Base-by-base conservation (phyloP, 352 stramenopile species). In the Phytophthora sp. region DNA sequence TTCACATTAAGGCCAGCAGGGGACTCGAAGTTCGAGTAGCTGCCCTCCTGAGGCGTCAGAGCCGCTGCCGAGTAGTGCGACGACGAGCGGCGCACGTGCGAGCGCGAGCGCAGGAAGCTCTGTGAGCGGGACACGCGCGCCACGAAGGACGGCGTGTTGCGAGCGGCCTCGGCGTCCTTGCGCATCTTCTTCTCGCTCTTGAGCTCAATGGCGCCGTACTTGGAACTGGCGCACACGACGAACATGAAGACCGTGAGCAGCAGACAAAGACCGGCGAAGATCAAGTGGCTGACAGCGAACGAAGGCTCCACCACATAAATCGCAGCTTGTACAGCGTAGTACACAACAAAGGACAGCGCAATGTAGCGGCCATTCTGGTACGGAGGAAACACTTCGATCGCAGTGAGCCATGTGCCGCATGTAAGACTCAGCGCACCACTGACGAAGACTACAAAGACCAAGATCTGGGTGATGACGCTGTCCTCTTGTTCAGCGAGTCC, bases 21-120 rank as follows among this genome's bases (percentile, higher is more conserved):
- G 33, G 88, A 93, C 61, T 93, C 84, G 53, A 94, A 94, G 66
- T 91, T 88, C 56, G 91, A 77, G 69, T 95, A 95, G 33, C 73
- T 76, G 55, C 70, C 80, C 38, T 93, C 80, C 15, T 79, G 73
- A 1, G 80, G 80, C 16, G 83, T 90, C 29, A 72, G 59, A 20
- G 71, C 70, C 16, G 55, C 39, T 42, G 47, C 29, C 11, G 66
- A 69, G 55, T 91, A 79, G 59, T 85, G 79, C 12, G 80, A 87
- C 33, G 86, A 94, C 46, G 75, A 80, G 26, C 82, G 82, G 13
- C 73, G 80, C 65, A 82, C 76, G 18, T 78, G 71, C 1, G 68
- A 76, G 5, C 78, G 80, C 27, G 88, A 93, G 42, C 88, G 88
- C 65, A 93, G 44, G 55, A 96, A 91, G 55, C 74, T 94, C 72